A percentile compares a stretch with the other conserved stretches of the same genome.
These are phyloP conservation scores for Cryptococcus maquisensis DNA, from an alignment of 1,284 basidiomycete species.

Conservation along the genomic window DNA sequence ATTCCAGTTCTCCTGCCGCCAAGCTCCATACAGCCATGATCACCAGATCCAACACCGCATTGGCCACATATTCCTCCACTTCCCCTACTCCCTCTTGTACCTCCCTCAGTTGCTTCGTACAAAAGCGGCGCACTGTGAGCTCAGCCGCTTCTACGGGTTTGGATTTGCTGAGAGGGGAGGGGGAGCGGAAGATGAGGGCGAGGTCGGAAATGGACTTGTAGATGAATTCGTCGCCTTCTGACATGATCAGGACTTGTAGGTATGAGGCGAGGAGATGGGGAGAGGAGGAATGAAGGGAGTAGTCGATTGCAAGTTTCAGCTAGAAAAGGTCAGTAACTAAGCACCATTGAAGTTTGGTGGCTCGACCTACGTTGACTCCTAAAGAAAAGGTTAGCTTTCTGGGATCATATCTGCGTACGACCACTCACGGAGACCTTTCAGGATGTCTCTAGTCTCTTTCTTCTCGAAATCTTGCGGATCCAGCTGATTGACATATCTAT, in stretches of 20 bases:
- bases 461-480: constrained; percentile 45
- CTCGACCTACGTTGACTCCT: constrained; percentile 40
- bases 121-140: constrained; percentile 39
- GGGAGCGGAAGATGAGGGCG: constrained; percentile 32
- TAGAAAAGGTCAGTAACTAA: constrained; percentile 7
- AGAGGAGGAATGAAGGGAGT: constrained; percentile 38
- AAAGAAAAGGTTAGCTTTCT: neutral
- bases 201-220: constrained; percentile 42
- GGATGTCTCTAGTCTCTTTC: constrained; percentile 39
- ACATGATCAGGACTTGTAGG: constrained; percentile 50
- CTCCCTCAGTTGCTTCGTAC: constrained; percentile 44
- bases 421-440: constrained; percentile 38
- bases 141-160: constrained; percentile 39
- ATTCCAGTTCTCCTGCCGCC: constrained; percentile 30
- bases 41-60: constrained; percentile 47
- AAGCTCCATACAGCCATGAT: constrained; percentile 45
- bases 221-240: constrained; percentile 46
- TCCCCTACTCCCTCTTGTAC: constrained; percentile 36
- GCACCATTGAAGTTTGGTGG: neutral
- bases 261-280: constrained; percentile 45
- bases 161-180: neutral
- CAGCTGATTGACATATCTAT: constrained; percentile 47
- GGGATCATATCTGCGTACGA: neutral
- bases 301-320: constrained; percentile 50
- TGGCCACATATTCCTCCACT: constrained; percentile 47